These are phyloP conservation scores for Cystoderma amianthinum DNA, from an alignment of 768 basidiomycete genomes.

Conservation along the genomic window DNA sequence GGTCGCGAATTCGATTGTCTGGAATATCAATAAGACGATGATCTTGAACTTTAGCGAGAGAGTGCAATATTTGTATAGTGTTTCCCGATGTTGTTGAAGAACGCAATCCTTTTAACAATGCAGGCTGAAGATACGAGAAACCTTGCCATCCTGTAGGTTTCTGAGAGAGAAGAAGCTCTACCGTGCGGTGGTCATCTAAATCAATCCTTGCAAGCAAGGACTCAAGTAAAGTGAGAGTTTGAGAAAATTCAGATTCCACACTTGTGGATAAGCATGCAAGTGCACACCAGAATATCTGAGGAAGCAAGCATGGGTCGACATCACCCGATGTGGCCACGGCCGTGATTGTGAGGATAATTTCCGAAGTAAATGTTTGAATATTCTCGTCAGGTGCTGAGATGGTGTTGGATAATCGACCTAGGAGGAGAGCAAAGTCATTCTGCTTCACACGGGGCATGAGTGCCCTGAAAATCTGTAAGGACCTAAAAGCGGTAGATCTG, in stretches of 20 bases:
- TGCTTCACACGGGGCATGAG: slow-evolving; percentile 67
- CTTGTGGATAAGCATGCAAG: slow-evolving; percentile 79
- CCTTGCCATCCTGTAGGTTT: slow-evolving; percentile 70
- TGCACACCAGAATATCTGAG: slow-evolving; percentile 85
- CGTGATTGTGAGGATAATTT: slow-evolving; percentile 72
- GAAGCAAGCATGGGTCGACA: slow-evolving; percentile 55
- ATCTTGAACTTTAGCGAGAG: slow-evolving; percentile 53
- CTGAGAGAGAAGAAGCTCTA: slow-evolving; percentile 63
- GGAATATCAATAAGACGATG: slow-evolving; percentile 64
- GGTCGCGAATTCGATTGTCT: slow-evolving; percentile 67
- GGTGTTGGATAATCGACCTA: slow-evolving; percentile 80
- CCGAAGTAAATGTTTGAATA: slow-evolving; percentile 77
- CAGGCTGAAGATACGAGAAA: slow-evolving; percentile 55
- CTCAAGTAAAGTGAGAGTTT: slow-evolving; percentile 59
- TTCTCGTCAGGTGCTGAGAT: slow-evolving; percentile 71
- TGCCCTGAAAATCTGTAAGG: slow-evolving; percentile 84
- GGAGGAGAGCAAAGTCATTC: slow-evolving; percentile 66
- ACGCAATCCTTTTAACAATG: slow-evolving; percentile 70
- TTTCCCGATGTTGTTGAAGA: slow-evolving; percentile 63
- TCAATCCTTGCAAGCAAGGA: slow-evolving; percentile 62
- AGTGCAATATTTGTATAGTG: slow-evolving; percentile 65
- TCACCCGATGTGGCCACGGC: slow-evolving; percentile 50
- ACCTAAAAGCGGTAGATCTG: slow-evolving; percentile 79
- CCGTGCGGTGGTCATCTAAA: slow-evolving; percentile 58
- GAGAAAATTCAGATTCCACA: slow-evolving; percentile 72